Base-by-base conservation (phyloP, 805 yeast species). In the Zygoascus flipseniorum region DNA sequence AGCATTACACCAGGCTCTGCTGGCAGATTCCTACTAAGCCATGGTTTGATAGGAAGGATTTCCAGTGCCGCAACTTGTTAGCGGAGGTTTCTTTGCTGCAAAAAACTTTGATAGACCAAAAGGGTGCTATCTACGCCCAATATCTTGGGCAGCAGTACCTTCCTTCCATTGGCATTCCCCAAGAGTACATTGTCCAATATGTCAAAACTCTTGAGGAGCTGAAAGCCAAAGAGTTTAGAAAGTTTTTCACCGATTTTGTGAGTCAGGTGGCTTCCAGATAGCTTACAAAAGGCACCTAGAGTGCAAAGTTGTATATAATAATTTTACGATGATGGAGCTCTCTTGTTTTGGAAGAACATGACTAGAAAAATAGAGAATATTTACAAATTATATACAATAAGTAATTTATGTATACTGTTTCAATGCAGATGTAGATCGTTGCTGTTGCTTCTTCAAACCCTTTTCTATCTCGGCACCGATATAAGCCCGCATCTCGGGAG, bases 1-100 rank as follows among this genome's bases (percentile, higher is more conserved):
- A 82, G 50, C 83, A 82, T 58, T 74, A 81, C 28, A 77, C 89
- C 2, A 77, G 83, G 49, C 70, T 87, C 52, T 75, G 83, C 37
- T 86, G 89, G 72, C 90, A 88, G 66, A 72, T 89, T 48, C 88
- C 95, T n/a, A 83, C 87, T 65, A 82, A 85, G 60, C 78, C 82
- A 37, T 77, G 77, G 39, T 82, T 84, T 61, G 80, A 84, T 62
- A 71, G 82, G 48, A 80, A 81, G 58, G 96, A 89, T 66, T 95
- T 95, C 4, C 90, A 87, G 65, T 80, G 78, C 59, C 77, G 92
- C 62, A 76, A 83, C 55, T 76, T 86, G 41, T 83, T 89, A 1
- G 79, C 81, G 58, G 99, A 92, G 63, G 73, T 87, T 13, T 80
- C 93, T 0, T 72, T 80, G 45, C 70, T 89, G 20, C 78, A 90